Percentiles rank a stretch among this genome's conserved stretches.
phyloP scores from a whole-genome alignment of 176 grass and related monocot genomes.

The Zoysia japonica region DNA sequence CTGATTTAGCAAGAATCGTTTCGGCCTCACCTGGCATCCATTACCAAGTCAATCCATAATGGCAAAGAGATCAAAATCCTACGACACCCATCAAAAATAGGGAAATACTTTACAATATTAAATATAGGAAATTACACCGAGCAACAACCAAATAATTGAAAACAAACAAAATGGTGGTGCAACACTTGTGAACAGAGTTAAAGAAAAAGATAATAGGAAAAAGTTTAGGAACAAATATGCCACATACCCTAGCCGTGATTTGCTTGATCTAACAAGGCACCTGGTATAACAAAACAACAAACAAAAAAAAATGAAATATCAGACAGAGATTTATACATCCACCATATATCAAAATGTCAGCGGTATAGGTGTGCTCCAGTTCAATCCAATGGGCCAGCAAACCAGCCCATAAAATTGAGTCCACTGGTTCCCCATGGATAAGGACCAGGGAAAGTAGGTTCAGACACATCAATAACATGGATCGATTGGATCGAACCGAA shows the following conservation, averaged over 20 bases:
- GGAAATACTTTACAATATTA: conserved; percentile 6
- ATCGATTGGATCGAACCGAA: too few relatives aligned
- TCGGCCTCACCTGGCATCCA: conserved; percentile 72
- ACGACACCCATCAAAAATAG: not conserved
- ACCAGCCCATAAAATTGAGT: too few relatives aligned
- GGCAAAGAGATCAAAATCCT: not conserved
- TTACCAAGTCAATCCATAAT: conserved; percentile 19
- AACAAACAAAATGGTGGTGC: not conserved
- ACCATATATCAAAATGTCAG: not conserved
- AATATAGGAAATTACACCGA: conserved; percentile 11
- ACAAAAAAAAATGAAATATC: not conserved
- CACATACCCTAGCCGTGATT: conserved; percentile 88
- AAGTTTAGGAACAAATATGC: not conserved
- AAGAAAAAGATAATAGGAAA: not conserved
- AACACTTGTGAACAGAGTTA: conserved; percentile 3
- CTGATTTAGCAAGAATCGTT: conserved; percentile 80
- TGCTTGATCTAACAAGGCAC: conserved; percentile 78
- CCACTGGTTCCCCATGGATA: too few relatives aligned
- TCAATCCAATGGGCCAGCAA: too few relatives aligned
- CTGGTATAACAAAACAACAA: conserved; percentile 33
- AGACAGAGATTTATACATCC: not conserved
- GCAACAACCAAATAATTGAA: conserved; percentile 24
- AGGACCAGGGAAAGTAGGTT: too few relatives aligned
- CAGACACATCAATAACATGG: too few relatives aligned
- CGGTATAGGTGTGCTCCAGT: too few relatives aligned